Base-by-base conservation (phyloP, 495 filamentous ascomycete species). In the Astrocystis sublimbata region DNA sequence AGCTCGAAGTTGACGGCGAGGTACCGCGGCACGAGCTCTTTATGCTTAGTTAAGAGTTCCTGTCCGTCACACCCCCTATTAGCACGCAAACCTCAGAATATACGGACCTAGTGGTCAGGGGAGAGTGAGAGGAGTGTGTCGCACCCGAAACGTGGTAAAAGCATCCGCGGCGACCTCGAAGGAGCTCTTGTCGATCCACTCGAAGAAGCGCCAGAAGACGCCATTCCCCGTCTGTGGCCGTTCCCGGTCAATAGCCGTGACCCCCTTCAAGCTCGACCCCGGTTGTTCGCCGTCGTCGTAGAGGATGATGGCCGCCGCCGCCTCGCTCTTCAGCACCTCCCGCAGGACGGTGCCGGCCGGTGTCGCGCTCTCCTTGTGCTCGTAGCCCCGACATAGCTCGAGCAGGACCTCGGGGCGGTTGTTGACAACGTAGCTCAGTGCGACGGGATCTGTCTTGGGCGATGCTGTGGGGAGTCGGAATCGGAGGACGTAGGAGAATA, bases 101-200 rank as follows among this genome's bases (percentile, higher is more conserved):
- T 31, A 60, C 26, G 36, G 35, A 54, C n/a, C n/a, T n/a, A n/a
- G 13, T 0, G 49, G 33, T 63, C 30, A 21, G 31, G 36, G 33
- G 21, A 28, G 23, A 50, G n/a, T n/a, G n/a, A n/a, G n/a, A n/a
- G n/a, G n/a, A n/a, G n/a, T n/a, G n/a, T n/a, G n/a, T 55, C 86
- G 65, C 81, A 96, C 92, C 74, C 93, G 82, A 74, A 99, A 99
- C 6, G 93, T 98, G 40, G 91, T 94, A 68, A 98, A 99, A 1
- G 96, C 93, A 78, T 98, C 96, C 31, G 96, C 93, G 68, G 92
- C 93, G 60, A 98, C 89, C 78, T 99, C 96, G 73, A 99, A 99
- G 17, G 88, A 92, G 62, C 91, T 88, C 69, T 89, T 87, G 72
- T 98, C 92, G 59, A 99, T 96, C 90, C 93, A 99, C 49, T 90